phyloP scores from a whole-genome alignment of 129 eudicot species.

The Lactuca saligna region DNA sequence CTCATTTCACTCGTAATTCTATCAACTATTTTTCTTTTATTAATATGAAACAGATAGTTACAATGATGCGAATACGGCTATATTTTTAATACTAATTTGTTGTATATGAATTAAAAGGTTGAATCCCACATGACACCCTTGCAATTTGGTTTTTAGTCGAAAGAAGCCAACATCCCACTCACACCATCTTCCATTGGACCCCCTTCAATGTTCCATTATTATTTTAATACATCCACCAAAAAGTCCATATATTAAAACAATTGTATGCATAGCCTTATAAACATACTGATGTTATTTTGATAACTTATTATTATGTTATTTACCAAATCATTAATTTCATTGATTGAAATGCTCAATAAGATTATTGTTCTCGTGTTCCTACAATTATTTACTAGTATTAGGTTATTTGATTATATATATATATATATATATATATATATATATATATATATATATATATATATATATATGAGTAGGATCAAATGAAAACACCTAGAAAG shows the following conservation, averaged over 20 bases:
- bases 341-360: background rate
- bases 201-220: constrained; percentile 19
- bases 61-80: background rate
- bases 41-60: too few species aligned
- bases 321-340: too few species aligned
- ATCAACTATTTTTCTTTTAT: too few species aligned
- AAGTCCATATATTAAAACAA: background rate
- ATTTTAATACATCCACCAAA: constrained; percentile 15
- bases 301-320: background rate
- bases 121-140: constrained; percentile 16
- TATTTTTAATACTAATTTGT: background rate
- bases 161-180: constrained; percentile 24
- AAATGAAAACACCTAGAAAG: too few species aligned
- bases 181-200: constrained; percentile 35
- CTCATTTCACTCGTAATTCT: too few species aligned
- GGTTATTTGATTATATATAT: too few species aligned
- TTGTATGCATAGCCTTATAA: too few species aligned
- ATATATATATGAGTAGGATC: too few species aligned
- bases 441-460: too few species aligned
- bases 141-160: constrained; percentile 29
- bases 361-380: background rate
- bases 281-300: background rate
- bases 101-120: background rate
- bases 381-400: too few species aligned
- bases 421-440: too few species aligned